Base-by-base conservation (phyloP, 495 filamentous ascomycete genomes). In the Lophiotrema nucula region DNA sequence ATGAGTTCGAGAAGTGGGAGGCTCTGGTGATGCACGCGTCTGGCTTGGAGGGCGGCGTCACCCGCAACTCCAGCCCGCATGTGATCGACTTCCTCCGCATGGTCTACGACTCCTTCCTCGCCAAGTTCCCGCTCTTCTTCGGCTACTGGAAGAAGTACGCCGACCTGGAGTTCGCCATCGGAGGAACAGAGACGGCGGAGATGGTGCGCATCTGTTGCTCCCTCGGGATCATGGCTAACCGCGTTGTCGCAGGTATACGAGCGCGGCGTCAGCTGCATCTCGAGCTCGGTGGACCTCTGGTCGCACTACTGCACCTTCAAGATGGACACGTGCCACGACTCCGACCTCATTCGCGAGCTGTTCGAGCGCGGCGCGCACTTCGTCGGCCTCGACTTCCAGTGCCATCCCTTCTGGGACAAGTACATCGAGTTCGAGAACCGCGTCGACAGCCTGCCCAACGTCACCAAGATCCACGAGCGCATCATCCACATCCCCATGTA, bases 111-210 rank as follows among this genome's bases (percentile, higher is more conserved):
- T 83, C 88, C 8, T 92, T 99, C 68, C 83, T 99, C 8, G 86
- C 90, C 50, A 96, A 95, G 69, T 99, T 97, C 67, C 93, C 93
- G 1, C 79, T 97, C 22, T 82, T 97, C 1, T 99, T 97, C 69
- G 93, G 92, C 38, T 99, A 97, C 73, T 99, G 93, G 93, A 97
- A 97, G 77, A 97, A 96, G 72, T 98, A 99, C 83, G 93, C 93
- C 64, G 93, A 97, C 69, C 74, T 96, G 22, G 93, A 99, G 68
- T 99, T 99, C 73, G 88, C 88, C 15, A 96, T 97, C 61, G 90
- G 90, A 4, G 93, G 93, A 23, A 96, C 95, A 0, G 93, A 99
- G 75, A 91, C 95, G 25, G 95, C 93, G 53, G 93, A 99, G 69
- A 93, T 97, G 89, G 93, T 97, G 80, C 56, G 79, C 31, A 8